Base-by-base conservation (phyloP, 371 early-diverging fungal genomes). In the Mortierella sp. region DNA sequence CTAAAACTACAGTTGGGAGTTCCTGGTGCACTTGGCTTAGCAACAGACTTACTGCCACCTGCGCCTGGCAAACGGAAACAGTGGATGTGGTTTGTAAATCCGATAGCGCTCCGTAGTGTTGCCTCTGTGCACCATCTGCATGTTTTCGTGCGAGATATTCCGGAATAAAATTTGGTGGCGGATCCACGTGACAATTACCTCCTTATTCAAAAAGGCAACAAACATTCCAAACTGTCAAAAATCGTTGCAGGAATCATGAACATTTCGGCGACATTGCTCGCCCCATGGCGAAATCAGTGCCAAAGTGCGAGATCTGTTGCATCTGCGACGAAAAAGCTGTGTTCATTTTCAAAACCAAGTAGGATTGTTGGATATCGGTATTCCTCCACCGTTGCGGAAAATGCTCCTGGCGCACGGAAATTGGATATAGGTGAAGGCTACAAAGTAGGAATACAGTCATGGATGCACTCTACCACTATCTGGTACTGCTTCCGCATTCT, bases 31-130 rank as follows among this genome's bases (percentile, higher is more conserved):
- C 20, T 49, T 49, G 47, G 39, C 24, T 14, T 59, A 22, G 52
- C 72, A 6, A 35, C 60, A 9, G 81, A 75, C 3, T 26, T 75
- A 5, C 20, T 62, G 4, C 57, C 81, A 0, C 65, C 75, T 9
- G 68, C 49, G 2, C 66, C 59, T 16, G 81, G 81, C 35, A 80
- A 68, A 32, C 40, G 58, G 62, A 80, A 80, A 68, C 64, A 80
- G 24, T 80, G 81, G 81, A 75, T 80, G 37, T 80, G 72, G 72
- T 75, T 80, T 58, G 72, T 80, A 49, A 80, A 80, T 30, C 81
- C 81, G 0, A 55, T 75, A 11, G 72, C 68, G 45, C 72, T 80
- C 6, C 72, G 81, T 14, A 75, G 75, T 20, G 75, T 80, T 4
- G 81, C 81, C 1, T 72, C 75, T 0, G 75, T 80, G 2, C 75